These are phyloP conservation scores for Cytospora mali DNA, from an alignment of 2,329 filamentous ascomycete species.

Conservation along the genomic window DNA sequence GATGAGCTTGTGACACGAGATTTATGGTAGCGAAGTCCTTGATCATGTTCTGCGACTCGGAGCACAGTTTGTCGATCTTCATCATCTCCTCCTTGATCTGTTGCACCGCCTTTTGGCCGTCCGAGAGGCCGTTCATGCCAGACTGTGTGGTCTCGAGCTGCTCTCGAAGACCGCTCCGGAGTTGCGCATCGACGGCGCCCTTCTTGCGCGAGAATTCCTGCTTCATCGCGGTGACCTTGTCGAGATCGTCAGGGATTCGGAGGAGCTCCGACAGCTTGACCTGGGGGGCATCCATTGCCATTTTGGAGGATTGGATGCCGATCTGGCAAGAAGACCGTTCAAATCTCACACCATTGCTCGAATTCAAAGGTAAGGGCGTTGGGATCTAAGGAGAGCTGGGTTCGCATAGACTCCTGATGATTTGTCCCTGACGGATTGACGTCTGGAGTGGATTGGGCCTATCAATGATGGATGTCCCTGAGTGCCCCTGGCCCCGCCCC, in stretches of 20 bases:
- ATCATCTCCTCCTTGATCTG: conserved; percentile 98
- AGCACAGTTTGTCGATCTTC: conserved; percentile 96
- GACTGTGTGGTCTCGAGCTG: conserved; percentile 93
- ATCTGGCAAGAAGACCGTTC: conserved; percentile 12
- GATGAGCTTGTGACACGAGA: conserved; percentile 87
- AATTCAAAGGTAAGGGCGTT: not conserved
- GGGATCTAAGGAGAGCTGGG: not conserved
- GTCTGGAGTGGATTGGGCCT: conserved; percentile 7
- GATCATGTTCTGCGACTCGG: conserved; percentile 96
- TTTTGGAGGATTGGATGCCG: conserved; percentile 12
- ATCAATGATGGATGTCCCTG: not conserved
- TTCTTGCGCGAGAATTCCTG: conserved; percentile 95
- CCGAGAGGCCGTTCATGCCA: conserved; percentile 85
- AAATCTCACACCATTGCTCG: conserved; percentile 24
- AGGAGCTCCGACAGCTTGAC: conserved; percentile 91
- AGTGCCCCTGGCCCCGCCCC: conserved; percentile 15
- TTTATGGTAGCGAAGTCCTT: conserved; percentile 94
- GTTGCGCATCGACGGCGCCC: conserved; percentile 83
- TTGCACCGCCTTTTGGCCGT: conserved; percentile 89
- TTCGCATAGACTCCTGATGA: not conserved
- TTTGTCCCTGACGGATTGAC: conserved; percentile 12
- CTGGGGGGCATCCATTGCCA: conserved; percentile 65
- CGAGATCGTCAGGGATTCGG: conserved; percentile 93
- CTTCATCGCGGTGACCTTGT: conserved; percentile 90
- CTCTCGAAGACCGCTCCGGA: conserved; percentile 84